phyloP scores from a whole-genome alignment of 352 stramenopile genomes.

The Phytopythium cucurbitacearum region DNA sequence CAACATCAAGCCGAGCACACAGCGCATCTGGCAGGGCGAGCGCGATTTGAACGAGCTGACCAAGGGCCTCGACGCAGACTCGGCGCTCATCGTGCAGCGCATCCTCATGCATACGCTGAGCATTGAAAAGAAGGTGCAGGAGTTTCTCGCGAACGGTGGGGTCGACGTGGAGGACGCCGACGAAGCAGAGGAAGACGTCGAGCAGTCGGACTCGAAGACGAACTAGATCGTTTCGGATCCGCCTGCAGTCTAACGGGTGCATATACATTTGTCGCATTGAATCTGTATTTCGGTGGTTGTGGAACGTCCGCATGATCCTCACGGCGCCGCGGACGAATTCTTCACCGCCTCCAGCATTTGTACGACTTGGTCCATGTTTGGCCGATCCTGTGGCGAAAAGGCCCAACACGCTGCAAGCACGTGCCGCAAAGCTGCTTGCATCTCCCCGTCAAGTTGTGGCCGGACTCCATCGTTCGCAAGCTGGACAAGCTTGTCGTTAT shows the following conservation, averaged over 20 bases:
- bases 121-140: constrained; percentile 58
- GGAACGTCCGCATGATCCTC: too few species aligned
- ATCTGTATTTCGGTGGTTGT: too few species aligned
- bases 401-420: constrained; percentile 26
- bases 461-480: constrained; percentile 15
- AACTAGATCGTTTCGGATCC: too few species aligned
- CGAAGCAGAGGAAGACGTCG: constrained; percentile 7
- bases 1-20: constrained; percentile 44
- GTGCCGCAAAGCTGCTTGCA: constrained; percentile 6
- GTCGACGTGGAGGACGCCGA: constrained; percentile 13
- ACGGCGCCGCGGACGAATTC: too few species aligned
- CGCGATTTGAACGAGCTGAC: constrained; percentile 48
- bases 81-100: constrained; percentile 63
- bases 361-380: too few species aligned
- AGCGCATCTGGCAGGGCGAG: constrained; percentile 66
- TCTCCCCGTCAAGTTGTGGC: constrained; percentile 10
- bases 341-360: too few species aligned
- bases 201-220: too few species aligned
- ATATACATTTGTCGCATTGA: too few species aligned
- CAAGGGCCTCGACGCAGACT: constrained; percentile 47
- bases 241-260: too few species aligned
- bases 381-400: not conserved
- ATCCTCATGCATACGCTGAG: constrained; percentile 66
- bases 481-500: constrained; percentile 23
- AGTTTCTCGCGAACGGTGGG: constrained; percentile 28